phyloP scores from a whole-genome alignment of 306 rosid genomes.

The Sicyos baderoa region DNA sequence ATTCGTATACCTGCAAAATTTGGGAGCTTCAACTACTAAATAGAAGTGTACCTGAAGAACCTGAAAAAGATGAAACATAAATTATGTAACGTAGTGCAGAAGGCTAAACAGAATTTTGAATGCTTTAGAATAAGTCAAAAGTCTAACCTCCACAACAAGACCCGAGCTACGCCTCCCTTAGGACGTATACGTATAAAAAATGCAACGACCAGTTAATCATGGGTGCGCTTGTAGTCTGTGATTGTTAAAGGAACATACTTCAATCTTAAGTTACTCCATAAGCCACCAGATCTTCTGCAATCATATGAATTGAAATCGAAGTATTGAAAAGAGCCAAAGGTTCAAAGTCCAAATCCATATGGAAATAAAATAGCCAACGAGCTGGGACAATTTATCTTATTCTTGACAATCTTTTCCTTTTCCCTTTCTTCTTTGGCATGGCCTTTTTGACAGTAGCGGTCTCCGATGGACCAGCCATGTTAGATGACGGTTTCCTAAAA shows the following conservation, averaged over 20 bases:
- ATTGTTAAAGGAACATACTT: slow-evolving; percentile 2
- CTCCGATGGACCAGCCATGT: slow-evolving; percentile 28
- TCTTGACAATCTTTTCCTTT: slow-evolving; percentile 47
- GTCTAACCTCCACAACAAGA: background rate
- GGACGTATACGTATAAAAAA: background rate
- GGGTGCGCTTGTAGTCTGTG: slow-evolving; percentile 7
- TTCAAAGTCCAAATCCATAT: background rate
- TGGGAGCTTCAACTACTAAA: background rate
- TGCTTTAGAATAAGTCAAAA: background rate
- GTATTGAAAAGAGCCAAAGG: background rate
- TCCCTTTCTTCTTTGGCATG: slow-evolving; percentile 30
- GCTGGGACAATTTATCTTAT: slow-evolving; percentile 33
- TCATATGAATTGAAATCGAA: background rate
- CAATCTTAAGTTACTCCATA: background rate
- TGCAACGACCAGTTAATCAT: background rate
- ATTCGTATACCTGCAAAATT: background rate
- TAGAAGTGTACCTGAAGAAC: background rate
- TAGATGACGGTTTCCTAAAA: slow-evolving; percentile 43
- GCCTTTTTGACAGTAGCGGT: slow-evolving; percentile 25
- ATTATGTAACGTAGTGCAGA: background rate
- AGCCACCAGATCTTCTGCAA: background rate
- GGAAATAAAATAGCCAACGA: background rate
- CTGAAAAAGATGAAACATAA: background rate
- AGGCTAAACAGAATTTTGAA: background rate
- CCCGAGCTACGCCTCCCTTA: background rate